A percentile compares a stretch with the other conserved stretches of the same genome.
phyloP scores from a whole-genome alignment of 768 basidiomycete genomes.

The Mycena kentingensis region DNA sequence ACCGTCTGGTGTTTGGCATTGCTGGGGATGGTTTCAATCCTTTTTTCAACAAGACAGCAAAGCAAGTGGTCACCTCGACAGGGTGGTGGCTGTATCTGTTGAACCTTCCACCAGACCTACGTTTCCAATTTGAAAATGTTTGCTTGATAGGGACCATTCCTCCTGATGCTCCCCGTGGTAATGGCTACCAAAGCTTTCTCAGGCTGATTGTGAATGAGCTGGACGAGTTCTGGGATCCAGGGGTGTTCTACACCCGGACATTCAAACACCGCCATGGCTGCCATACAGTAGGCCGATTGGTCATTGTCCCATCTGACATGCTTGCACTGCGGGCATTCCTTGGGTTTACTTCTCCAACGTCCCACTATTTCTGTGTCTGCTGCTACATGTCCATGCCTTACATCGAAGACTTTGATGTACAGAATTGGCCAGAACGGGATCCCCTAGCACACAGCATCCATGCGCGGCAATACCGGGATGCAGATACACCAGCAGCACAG shows the following conservation, averaged over 20 bases:
- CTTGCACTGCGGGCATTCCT: constrained; percentile 31
- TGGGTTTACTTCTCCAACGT: constrained; percentile 23
- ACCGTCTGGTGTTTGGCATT: constrained; percentile 27
- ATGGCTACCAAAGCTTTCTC: constrained; percentile 39
- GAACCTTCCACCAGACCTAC: constrained; percentile 22
- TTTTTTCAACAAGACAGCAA: constrained; percentile 28
- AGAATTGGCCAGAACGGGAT: constrained; percentile 26
- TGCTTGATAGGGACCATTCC: constrained; percentile 40
- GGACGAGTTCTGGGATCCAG: constrained; percentile 30
- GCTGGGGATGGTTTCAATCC: constrained; percentile 33
- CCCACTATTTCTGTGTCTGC: constrained; percentile 31
- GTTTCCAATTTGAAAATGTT: constrained; percentile 35
- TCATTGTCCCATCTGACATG: constrained; percentile 35
- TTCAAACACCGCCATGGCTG: constrained; percentile 13
- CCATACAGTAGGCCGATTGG: constrained; percentile 20
- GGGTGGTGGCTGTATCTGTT: constrained; percentile 27
- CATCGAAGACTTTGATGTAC: constrained; percentile 30
- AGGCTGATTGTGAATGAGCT: constrained; percentile 39
- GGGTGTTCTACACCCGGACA: constrained; percentile 31
- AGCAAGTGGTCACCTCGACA: constrained; percentile 25
- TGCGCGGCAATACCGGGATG: constrained; percentile 23
- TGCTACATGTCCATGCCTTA: constrained; percentile 28
- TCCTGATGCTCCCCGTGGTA: constrained; percentile 34
- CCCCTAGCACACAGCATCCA: constrained; percentile 17
- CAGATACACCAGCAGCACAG: constrained; percentile 17